Percentiles rank a stretch among this genome's conserved stretches.
These are phyloP conservation scores for Solanum habrochaites DNA, from an alignment of 257 asterid species.

Conservation along the genomic window DNA sequence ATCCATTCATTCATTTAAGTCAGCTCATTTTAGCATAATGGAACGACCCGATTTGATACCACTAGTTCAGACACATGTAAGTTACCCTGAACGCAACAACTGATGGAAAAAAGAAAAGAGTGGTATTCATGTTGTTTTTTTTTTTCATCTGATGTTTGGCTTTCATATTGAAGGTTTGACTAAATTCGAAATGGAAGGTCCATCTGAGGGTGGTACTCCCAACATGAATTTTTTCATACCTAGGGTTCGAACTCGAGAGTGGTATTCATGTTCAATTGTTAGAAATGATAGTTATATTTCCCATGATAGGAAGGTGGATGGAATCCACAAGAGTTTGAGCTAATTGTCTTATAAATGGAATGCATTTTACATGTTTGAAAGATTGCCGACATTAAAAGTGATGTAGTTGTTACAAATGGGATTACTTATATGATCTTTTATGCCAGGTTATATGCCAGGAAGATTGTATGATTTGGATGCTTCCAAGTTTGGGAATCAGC, in stretches of 20 bases:
- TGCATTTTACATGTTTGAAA: not conserved
- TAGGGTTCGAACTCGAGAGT: too few relatives aligned
- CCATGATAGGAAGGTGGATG: not conserved
- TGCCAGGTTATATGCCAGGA: not conserved
- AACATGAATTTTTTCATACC: too few relatives aligned
- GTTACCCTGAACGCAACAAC: too few relatives aligned
- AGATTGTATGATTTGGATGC: not conserved
- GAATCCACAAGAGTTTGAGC: not conserved
- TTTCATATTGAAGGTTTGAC: accelerated
- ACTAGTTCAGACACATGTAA: too few relatives aligned
- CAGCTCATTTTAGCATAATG: too few relatives aligned
- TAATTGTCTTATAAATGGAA: not conserved
- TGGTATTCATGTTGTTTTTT: too few relatives aligned
- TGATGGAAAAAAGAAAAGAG: not conserved
- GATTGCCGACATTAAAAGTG: not conserved
- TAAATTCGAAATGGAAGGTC: accelerated
- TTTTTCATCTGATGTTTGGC: too few relatives aligned
- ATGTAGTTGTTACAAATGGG: not conserved
- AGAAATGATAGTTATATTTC: not conserved
- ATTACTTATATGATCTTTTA: not conserved
- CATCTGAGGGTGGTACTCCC: accelerated
- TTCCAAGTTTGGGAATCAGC: not conserved
- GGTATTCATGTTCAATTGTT: not conserved
- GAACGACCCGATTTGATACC: too few relatives aligned
- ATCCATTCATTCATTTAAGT: not conserved